A percentile compares a stretch with the other conserved stretches of the same genome.
These are phyloP conservation scores for Podaxis mareebaensis DNA, from an alignment of 768 basidiomycete genomes.

Conservation along the genomic window DNA sequence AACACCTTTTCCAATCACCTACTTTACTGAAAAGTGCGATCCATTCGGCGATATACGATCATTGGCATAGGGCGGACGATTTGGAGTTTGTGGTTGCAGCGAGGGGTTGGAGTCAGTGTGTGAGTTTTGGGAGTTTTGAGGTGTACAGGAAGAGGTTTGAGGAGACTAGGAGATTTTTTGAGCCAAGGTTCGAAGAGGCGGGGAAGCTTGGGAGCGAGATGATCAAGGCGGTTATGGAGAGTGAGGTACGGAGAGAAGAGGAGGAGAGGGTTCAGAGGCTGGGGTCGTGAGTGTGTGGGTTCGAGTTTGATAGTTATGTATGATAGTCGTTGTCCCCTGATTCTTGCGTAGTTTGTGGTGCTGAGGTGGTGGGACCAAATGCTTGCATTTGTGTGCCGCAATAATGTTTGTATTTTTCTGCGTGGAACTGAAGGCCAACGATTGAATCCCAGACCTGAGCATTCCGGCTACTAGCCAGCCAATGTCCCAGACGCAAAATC, in stretches of 20 bases:
- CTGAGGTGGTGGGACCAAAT: too few relatives aligned
- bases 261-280: slow-evolving; percentile 15
- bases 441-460: too few relatives aligned
- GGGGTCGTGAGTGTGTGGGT: background rate
- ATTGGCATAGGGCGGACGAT: slow-evolving; percentile 84
- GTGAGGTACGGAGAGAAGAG: slow-evolving; percentile 42
- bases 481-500: too few relatives aligned
- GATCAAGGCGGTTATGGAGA: slow-evolving; percentile 85
- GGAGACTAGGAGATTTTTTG: slow-evolving; percentile 80
- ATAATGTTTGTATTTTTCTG: too few relatives aligned
- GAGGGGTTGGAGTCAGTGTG: slow-evolving; percentile 94
- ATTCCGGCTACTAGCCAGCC: too few relatives aligned
- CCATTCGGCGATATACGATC: slow-evolving; percentile 71
- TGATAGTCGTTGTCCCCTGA: background rate
- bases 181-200: slow-evolving; percentile 85
- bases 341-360: too few relatives aligned
- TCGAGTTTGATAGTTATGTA: background rate
- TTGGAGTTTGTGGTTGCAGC: slow-evolving; percentile 93
- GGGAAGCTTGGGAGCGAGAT: slow-evolving; percentile 81
- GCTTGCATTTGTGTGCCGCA: too few relatives aligned
- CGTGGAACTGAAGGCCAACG: too few relatives aligned
- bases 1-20: slow-evolving; percentile 84
- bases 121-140: slow-evolving; percentile 90
- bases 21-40: slow-evolving; percentile 68
- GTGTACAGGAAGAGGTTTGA: slow-evolving; percentile 81